Percentiles rank a stretch among this genome's conserved stretches.
phyloP scores from a whole-genome alignment of 129 eudicot species.

The Chrysanthemum seticuspe region DNA sequence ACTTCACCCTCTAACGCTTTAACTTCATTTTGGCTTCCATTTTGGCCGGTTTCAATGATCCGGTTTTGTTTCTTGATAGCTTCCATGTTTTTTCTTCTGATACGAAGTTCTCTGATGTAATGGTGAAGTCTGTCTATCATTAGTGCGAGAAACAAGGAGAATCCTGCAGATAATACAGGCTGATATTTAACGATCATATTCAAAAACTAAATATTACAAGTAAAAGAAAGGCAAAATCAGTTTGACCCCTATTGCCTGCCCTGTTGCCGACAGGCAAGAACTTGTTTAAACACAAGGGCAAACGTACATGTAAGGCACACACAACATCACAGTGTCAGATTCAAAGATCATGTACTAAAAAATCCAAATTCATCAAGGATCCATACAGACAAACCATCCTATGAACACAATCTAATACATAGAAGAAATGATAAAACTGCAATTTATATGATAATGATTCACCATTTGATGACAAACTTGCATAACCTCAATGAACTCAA shows the following conservation, averaged over 20 bases:
- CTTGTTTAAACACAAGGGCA: not conserved
- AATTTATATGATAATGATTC: too few relatives aligned
- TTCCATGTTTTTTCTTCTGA: constrained; percentile 77
- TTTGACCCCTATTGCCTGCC: not conserved
- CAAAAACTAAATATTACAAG: not conserved
- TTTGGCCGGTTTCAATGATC: constrained; percentile 44
- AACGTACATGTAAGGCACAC: not conserved
- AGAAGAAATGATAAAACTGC: not conserved
- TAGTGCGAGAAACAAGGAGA: constrained; percentile 75
- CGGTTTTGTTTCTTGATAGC: constrained; percentile 65
- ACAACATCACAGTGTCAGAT: not conserved
- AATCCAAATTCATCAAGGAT: not conserved
- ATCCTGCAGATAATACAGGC: constrained; percentile 46
- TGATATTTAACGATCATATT: not conserved
- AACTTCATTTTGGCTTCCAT: constrained; percentile 49
- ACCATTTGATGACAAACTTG: too few relatives aligned
- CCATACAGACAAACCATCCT: not conserved
- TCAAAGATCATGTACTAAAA: not conserved
- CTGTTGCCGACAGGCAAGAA: not conserved
- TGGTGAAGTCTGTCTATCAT: constrained; percentile 90
- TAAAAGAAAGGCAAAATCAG: not conserved
- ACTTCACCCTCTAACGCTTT: constrained; percentile 64
- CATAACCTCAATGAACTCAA: too few relatives aligned
- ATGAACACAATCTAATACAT: not conserved
- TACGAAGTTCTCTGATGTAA: constrained; percentile 84